Conservation (phyloP, 352 stramenopile species). For the Lagenidium giganteum region DNA sequence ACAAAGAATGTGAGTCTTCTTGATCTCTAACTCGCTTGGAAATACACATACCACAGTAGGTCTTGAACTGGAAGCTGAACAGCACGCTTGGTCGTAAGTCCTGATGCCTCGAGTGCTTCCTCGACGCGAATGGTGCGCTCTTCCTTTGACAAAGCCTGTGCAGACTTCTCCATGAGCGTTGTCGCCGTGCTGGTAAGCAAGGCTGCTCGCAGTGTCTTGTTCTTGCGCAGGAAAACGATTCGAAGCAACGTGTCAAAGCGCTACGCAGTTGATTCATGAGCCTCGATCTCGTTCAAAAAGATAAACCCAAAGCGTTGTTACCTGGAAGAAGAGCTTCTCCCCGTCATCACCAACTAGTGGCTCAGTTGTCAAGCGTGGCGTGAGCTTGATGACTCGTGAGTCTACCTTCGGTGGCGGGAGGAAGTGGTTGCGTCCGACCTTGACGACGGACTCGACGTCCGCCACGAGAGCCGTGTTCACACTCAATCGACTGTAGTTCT, state of each 20-base stretch:
- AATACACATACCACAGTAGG: constrained; percentile 34
- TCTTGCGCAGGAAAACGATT: constrained; percentile 77
- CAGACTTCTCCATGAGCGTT: constrained; percentile 21
- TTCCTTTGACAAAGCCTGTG: constrained; percentile 26
- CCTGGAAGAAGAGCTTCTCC: constrained; percentile 50
- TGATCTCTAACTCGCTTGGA: not conserved
- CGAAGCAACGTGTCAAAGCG: constrained; percentile 74
- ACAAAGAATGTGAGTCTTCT: not conserved
- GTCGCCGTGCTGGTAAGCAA: constrained; percentile 61
- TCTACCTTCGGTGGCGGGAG: constrained; percentile 79
- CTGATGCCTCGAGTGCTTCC: constrained; percentile 35
- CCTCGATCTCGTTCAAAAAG: not conserved
- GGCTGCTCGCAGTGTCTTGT: constrained; percentile 80
- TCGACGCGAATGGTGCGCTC: constrained; percentile 39
- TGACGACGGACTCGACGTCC: constrained; percentile 52
- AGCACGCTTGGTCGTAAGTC: constrained; percentile 38
- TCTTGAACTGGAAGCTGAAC: constrained; percentile 59
- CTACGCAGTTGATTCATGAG: constrained; percentile 12
- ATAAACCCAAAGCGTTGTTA: constrained; percentile 4
- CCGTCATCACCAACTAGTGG: constrained; percentile 6
- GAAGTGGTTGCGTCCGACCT: constrained; percentile 60
- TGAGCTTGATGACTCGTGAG: constrained; percentile 75
- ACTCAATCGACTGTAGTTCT: constrained; percentile 79
- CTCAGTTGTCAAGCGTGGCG: constrained; percentile 11
- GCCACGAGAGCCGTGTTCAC: constrained; percentile 75